Evolutionary conservation across 768 basidiomycete genomes (phyloP).

Genomic region (Clitopilus hobsonii): DNA sequence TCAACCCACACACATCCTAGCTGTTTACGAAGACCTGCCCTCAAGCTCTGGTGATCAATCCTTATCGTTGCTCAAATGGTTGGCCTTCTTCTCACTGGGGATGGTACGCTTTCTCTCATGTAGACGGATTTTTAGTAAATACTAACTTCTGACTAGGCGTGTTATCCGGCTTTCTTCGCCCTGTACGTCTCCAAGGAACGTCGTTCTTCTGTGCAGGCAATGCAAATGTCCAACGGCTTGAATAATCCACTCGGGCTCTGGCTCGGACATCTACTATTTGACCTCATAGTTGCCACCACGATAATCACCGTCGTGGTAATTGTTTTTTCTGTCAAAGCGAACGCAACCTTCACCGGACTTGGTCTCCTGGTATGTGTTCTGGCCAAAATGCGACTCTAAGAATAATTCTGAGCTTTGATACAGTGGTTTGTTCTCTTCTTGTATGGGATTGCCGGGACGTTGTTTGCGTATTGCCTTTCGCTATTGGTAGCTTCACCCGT

Average conservation of each 20-base stretch:
- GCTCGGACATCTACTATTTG: conserved; percentile 53
- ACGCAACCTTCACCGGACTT: conserved; percentile 56
- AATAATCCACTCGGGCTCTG: conserved; percentile 43
- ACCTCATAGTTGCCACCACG: conserved; percentile 33
- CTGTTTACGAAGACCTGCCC: conserved; percentile 57
- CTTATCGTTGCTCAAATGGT: conserved; percentile 67
- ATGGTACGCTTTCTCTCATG: conserved; percentile 43
- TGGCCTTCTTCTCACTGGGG: conserved; percentile 65
- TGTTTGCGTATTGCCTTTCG: conserved; percentile 2
- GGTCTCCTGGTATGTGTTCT: conserved; percentile 48
- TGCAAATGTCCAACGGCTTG: conserved; percentile 52
- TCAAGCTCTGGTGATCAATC: conserved; percentile 42
- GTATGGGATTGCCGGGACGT: neutral
- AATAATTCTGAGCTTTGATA: neutral
- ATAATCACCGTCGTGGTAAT: neutral
- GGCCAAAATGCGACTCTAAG: neutral
- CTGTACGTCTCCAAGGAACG: conserved; percentile 50
- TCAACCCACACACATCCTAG: conserved; percentile 49
- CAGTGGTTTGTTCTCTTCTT: conserved; percentile 2
- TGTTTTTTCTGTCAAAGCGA: neutral
- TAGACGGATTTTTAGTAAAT: neutral
- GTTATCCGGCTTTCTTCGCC: conserved; percentile 14
- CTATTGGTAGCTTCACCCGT: neutral
- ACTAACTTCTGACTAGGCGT: neutral
- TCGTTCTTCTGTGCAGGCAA: conserved; percentile 44